Percentiles rank a stretch among this genome's conserved stretches.
Conservation (phyloP, 2,329 filamentous ascomycete species). For the Rutstroemia sydowiana region DNA sequence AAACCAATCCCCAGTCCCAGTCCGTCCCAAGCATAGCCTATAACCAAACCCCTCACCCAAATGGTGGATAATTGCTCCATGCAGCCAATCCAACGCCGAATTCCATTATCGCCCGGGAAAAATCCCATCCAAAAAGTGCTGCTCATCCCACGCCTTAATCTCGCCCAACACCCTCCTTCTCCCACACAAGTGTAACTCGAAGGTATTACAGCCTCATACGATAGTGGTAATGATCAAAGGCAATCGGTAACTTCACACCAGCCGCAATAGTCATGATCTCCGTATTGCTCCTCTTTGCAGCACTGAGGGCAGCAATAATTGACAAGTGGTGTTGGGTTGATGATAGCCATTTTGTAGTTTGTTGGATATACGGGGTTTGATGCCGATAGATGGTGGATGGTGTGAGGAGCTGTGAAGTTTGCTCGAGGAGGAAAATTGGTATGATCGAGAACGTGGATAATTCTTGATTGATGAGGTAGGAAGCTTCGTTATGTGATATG, state of each 20-base stretch:
- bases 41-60: background rate
- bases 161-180: background rate
- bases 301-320: conserved; percentile 45
- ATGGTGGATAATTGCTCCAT: background rate
- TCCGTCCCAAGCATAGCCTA: background rate
- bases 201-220: background rate
- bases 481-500: too few relatives aligned
- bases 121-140: background rate
- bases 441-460: too few relatives aligned
- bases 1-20: background rate
- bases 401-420: background rate
- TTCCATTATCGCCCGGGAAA: conserved; percentile 1
- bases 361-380: background rate
- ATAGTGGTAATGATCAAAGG: conserved; percentile 10
- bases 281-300: conserved; percentile 42
- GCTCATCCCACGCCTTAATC: background rate
- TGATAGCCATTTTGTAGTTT: conserved; percentile 33
- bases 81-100: background rate
- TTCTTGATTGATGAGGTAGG: too few relatives aligned
- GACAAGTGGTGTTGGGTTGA: conserved; percentile 38
- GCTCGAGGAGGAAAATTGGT: too few relatives aligned
- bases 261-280: conserved; percentile 43
- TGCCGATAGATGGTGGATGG: background rate
- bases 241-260: conserved; percentile 36
- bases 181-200: background rate